phyloP scores from a whole-genome alignment of 169 alveolate species.

The Condylostoma magnum region DNA sequence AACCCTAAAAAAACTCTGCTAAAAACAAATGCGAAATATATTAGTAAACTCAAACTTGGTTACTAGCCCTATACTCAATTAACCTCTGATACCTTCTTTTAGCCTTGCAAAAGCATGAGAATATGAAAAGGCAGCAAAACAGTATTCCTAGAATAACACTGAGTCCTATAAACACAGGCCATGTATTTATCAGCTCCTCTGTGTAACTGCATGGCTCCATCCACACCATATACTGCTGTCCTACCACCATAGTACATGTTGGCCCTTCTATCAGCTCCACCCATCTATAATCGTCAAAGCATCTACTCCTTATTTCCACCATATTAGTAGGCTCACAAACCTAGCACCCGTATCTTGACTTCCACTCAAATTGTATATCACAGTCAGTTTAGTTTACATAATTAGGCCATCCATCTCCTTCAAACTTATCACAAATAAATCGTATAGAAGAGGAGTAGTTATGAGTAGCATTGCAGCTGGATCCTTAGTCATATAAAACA shows the following conservation, averaged over 20 bases:
- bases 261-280: not conserved
- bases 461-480: no score
- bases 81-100: not conserved
- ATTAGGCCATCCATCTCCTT: constrained; percentile 26
- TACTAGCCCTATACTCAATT: constrained; percentile 16
- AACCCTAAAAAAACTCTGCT: no score
- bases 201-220: not conserved
- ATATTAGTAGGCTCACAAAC: not conserved
- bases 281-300: constrained; percentile 1
- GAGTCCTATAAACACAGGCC: constrained; percentile 19
- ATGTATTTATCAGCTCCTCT: not conserved
- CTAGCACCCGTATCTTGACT: not conserved
- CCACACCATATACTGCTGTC: not conserved
- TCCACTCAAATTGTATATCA: not conserved
- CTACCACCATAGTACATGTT: not conserved
- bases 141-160: not conserved
- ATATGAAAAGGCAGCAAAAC: not conserved
- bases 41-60: no score
- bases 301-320: not conserved
- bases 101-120: not conserved
- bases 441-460: no score
- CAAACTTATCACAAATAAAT: constrained; percentile 25
- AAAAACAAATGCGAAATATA: no score
- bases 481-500: no score
- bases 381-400: not conserved